Evolutionary conservation across 1,139 yeast genomes (phyloP).

Genomic region (Casaregolazyma suthepensis): DNA sequence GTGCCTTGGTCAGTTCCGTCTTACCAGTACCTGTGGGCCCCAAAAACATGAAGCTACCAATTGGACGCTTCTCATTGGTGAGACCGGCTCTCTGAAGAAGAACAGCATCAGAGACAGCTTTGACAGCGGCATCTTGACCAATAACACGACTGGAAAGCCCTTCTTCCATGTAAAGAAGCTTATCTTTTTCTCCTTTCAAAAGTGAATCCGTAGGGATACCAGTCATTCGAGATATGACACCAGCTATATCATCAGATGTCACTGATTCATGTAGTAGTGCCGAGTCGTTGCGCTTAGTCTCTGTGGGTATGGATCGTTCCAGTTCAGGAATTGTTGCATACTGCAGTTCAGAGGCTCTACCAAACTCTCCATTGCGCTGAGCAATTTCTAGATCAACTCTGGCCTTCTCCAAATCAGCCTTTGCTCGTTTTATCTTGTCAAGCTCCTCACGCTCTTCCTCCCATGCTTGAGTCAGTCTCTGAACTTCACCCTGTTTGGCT

Average conservation of each 20-base stretch:
- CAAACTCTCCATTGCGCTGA: slow-evolving; percentile 82
- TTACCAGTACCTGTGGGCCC: slow-evolving; percentile 99
- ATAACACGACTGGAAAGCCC: slow-evolving; percentile 71
- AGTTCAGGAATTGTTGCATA: slow-evolving; percentile 80
- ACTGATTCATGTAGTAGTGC: slow-evolving; percentile 80
- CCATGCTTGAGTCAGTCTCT: slow-evolving; percentile 76
- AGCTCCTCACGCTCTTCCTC: slow-evolving; percentile 70
- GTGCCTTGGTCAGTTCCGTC: slow-evolving; percentile 85
- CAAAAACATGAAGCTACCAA: slow-evolving; percentile 89
- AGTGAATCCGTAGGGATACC: slow-evolving; percentile 92
- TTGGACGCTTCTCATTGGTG: slow-evolving; percentile 88
- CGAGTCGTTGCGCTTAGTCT: slow-evolving; percentile 26
- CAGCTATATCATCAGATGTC: slow-evolving; percentile 87
- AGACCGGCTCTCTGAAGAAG: slow-evolving; percentile 94
- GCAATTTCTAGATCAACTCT: slow-evolving; percentile 73
- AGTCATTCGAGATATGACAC: slow-evolving; percentile 88
- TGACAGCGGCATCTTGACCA: slow-evolving; percentile 94
- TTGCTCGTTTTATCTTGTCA: slow-evolving; percentile 70
- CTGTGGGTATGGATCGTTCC: slow-evolving; percentile 53
- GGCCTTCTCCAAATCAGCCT: slow-evolving; percentile 78
- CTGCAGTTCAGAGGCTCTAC: slow-evolving; percentile 80
- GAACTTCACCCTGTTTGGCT: slow-evolving; percentile 56
- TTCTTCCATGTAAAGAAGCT: slow-evolving; percentile 79
- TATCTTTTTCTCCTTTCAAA: slow-evolving; percentile 91
- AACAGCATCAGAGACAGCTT: slow-evolving; percentile 87